Evolutionary conservation across 306 rosid species (phyloP).

Genomic region (Trifolium repens): DNA sequence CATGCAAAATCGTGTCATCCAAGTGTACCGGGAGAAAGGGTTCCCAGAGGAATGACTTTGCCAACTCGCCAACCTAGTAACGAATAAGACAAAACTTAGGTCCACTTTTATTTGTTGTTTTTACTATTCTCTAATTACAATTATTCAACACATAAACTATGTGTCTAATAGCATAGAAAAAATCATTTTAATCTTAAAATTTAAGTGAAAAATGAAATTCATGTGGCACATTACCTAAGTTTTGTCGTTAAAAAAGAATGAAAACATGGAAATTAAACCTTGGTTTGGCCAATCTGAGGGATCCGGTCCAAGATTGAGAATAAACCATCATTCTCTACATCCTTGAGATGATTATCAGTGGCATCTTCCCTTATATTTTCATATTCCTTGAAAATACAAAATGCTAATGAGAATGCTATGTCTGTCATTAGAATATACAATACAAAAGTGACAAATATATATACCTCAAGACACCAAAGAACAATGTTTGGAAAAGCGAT

Average conservation of each 20-base stretch:
- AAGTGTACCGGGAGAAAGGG: slow-evolving; percentile 64
- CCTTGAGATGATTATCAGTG: slow-evolving; percentile 18
- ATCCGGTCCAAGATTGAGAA: slow-evolving; percentile 52
- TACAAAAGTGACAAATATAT: slow-evolving; percentile 5
- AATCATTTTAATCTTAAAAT: not conserved
- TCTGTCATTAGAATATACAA: not conserved
- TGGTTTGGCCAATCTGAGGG: slow-evolving; percentile 69
- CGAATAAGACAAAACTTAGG: not conserved
- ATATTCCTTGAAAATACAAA: slow-evolving; percentile 48
- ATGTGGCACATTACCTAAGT: too few species aligned
- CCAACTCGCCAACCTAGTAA: slow-evolving; percentile 69
- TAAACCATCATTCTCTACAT: slow-evolving; percentile 33
- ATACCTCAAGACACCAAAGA: slow-evolving; percentile 74
- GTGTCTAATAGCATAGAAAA: not conserved
- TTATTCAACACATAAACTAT: not conserved
- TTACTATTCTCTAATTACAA: not conserved
- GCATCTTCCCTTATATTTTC: slow-evolving; percentile 36
- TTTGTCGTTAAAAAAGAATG: not conserved
- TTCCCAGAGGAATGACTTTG: slow-evolving; percentile 65
- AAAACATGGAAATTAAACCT: slow-evolving; percentile 44
- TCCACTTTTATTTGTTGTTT: not conserved
- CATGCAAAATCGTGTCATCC: slow-evolving; percentile 66
- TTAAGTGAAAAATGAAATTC: too few species aligned
- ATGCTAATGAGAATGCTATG: slow-evolving; percentile 24
- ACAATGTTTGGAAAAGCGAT: slow-evolving; percentile 59